Evolutionary conservation across 352 stramenopile species (phyloP).

Genomic region (Phytophthora lateralis): DNA sequence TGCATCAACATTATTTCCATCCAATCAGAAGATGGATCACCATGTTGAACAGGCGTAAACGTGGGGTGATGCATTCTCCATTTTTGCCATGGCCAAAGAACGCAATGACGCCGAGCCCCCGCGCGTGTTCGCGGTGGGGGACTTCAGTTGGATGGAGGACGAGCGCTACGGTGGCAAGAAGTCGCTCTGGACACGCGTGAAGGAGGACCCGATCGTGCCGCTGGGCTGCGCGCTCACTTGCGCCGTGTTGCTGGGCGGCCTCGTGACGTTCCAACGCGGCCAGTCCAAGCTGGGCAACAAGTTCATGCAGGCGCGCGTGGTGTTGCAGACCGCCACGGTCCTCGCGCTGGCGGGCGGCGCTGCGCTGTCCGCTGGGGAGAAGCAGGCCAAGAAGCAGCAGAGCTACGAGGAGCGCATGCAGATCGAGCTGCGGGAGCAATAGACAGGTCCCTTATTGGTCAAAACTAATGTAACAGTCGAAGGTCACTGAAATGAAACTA

Average conservation of each 20-base stretch:
- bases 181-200: slow-evolving; percentile 63
- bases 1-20: background rate
- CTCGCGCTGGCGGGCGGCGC: slow-evolving; percentile 64
- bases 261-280: slow-evolving; percentile 72
- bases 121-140: slow-evolving; percentile 46
- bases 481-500: slow-evolving; percentile 7
- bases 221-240: slow-evolving; percentile 70
- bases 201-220: slow-evolving; percentile 82
- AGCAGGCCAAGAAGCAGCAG: slow-evolving; percentile 55
- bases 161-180: slow-evolving; percentile 58
- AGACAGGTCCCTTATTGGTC: background rate
- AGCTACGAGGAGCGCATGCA: slow-evolving; percentile 78
- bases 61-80: background rate
- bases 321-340: slow-evolving; percentile 72
- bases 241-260: slow-evolving; percentile 66
- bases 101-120: slow-evolving; percentile 13
- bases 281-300: slow-evolving; percentile 80
- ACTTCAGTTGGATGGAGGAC: slow-evolving; percentile 76
- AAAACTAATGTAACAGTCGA: slow-evolving; percentile 5
- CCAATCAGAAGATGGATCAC: background rate
- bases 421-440: slow-evolving; percentile 48
- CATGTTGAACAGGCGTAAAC: slow-evolving; percentile 2
- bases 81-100: slow-evolving; percentile 15
- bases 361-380: slow-evolving; percentile 50
- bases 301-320: slow-evolving; percentile 85